These are phyloP conservation scores for Periconia sp. DNA, from an alignment of 2,329 filamentous ascomycete genomes.

Conservation along the genomic window DNA sequence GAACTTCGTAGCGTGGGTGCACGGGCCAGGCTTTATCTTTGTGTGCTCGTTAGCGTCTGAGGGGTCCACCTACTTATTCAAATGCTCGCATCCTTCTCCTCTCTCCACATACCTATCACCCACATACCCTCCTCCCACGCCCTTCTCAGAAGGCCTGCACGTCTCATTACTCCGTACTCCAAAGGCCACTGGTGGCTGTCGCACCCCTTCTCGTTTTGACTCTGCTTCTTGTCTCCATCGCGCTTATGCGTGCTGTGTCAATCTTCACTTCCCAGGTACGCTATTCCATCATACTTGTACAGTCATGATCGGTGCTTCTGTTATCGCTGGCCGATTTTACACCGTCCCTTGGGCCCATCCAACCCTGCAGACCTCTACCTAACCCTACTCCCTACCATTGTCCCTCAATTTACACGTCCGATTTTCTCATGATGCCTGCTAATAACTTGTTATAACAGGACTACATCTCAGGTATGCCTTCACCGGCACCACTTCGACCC, in stretches of 20 bases:
- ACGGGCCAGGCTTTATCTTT: conserved; percentile 1
- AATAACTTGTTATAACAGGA: conserved; percentile 51
- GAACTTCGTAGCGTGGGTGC: conserved; percentile 5
- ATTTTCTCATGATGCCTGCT: conserved; percentile 28
- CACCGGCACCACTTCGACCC: conserved; percentile 1
- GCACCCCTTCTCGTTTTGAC: conserved; percentile 29
- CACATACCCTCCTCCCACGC: background rate
- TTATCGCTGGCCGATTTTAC: conserved; percentile 32
- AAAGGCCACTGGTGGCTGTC: conserved; percentile 18
- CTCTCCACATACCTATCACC: conserved; percentile 9
- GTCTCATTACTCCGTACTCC: background rate
- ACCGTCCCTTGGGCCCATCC: conserved; percentile 29
- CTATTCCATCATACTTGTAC: conserved; percentile 4
- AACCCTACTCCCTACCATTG: background rate
- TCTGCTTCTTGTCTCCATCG: conserved; percentile 25
- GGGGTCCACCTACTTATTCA: conserved; percentile 4
- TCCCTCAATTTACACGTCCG: background rate
- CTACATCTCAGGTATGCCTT: conserved; percentile 63
- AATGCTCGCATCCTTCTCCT: too few species aligned
- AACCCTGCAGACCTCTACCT: conserved; percentile 3
- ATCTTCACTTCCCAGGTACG: conserved; percentile 58
- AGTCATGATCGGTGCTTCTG: conserved; percentile 5
- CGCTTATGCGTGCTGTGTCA: conserved; percentile 54
- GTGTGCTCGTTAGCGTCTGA: conserved; percentile 2
- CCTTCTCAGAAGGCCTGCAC: background rate